Evolutionary conservation across 345 rosid species (phyloP).

Genomic region (Brassica carinata): DNA sequence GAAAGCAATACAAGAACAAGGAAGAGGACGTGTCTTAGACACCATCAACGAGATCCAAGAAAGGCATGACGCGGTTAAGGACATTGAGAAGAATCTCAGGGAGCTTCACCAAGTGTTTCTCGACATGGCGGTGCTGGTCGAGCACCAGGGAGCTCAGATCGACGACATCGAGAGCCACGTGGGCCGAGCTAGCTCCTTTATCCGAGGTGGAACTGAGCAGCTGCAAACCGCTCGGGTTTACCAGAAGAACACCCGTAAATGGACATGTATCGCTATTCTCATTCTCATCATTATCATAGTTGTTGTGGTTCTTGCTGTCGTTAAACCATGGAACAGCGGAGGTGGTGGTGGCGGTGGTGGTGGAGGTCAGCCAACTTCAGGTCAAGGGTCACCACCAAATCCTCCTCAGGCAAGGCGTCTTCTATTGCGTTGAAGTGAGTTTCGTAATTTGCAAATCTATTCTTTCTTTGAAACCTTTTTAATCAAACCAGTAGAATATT

Average conservation of each 20-base stretch:
- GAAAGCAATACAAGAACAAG: constrained; percentile 92
- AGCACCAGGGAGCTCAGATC: constrained; percentile 74
- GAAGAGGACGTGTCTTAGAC: constrained; percentile 78
- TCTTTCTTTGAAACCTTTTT: constrained; percentile 3
- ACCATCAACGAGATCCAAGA: constrained; percentile 84
- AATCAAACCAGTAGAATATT: constrained; percentile 6
- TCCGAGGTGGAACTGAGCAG: constrained; percentile 58
- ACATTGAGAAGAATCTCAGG: constrained; percentile 71
- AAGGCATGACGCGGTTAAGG: constrained; percentile 85
- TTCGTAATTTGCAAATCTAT: constrained; percentile 32
- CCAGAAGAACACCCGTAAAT: constrained; percentile 81
- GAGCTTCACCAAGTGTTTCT: constrained; percentile 90
- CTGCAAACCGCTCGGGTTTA: constrained; percentile 59
- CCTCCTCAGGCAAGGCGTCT: constrained; percentile 40
- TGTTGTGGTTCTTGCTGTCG: constrained; percentile 58
- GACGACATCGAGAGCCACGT: constrained; percentile 85
- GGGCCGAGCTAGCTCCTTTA: constrained; percentile 69
- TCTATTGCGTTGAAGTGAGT: constrained; percentile 38
- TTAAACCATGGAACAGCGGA: constrained; percentile 63
- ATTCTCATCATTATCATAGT: constrained; percentile 63
- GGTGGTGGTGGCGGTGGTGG: neutral
- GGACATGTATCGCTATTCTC: constrained; percentile 69
- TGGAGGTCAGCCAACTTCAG: constrained; percentile 19
- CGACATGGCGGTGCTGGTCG: constrained; percentile 84
- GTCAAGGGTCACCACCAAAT: constrained; percentile 23